phyloP scores from a whole-genome alignment of 768 basidiomycete genomes.

The Suillus hirtellus region DNA sequence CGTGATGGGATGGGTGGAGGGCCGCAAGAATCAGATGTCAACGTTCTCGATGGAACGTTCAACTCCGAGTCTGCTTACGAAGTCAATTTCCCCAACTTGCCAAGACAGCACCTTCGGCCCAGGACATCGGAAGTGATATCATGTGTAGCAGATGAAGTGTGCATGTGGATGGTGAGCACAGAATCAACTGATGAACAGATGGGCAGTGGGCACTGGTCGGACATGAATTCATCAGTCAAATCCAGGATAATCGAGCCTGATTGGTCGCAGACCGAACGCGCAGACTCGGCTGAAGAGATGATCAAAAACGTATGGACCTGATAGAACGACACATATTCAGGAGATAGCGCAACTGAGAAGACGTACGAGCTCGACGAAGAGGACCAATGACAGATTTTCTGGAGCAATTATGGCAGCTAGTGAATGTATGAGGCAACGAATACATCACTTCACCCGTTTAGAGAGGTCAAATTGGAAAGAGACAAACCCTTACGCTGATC shows the following conservation, averaged over 20 bases:
- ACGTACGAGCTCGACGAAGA: background rate
- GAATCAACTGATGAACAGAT: background rate
- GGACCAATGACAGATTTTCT: background rate
- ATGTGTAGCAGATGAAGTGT: too few species aligned
- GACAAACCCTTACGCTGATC: background rate
- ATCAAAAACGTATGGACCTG: constrained; percentile 67
- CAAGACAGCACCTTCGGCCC: background rate
- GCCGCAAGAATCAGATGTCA: too few species aligned
- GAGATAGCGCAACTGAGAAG: too few species aligned
- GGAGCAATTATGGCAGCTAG: background rate
- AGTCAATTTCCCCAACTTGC: background rate
- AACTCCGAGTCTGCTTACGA: too few species aligned
- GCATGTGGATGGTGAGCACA: background rate
- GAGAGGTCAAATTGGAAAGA: background rate
- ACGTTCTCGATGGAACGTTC: too few species aligned
- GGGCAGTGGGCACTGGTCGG: background rate
- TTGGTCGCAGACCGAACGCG: constrained; percentile 39
- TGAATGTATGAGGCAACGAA: constrained; percentile 6
- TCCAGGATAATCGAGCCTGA: constrained; percentile 50
- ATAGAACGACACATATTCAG: constrained; percentile 49
- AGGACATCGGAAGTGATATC: too few species aligned
- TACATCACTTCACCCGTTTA: background rate
- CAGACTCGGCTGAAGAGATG: constrained; percentile 80
- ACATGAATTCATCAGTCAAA: background rate
- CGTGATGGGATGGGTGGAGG: too few species aligned